Conservation (phyloP, 108 stramenopile species). For the Conticribra guillardii region DNA sequence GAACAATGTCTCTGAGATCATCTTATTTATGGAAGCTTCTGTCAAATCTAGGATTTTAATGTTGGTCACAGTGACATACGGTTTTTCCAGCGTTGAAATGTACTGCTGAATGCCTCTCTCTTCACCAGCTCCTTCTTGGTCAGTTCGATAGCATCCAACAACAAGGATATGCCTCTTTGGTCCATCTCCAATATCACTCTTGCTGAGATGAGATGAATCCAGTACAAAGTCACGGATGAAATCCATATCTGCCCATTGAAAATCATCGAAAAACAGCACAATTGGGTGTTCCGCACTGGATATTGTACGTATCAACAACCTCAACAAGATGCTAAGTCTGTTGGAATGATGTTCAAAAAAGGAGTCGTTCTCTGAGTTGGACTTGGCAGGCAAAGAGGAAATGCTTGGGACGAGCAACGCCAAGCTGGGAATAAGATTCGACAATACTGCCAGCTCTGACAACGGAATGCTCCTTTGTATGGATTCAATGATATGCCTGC, state of each 20-base stretch:
- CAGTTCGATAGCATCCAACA: conserved; percentile 16
- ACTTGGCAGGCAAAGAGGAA: neutral
- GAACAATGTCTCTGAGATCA: conserved; percentile 4
- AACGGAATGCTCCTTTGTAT: neutral
- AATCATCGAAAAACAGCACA: conserved; percentile 12
- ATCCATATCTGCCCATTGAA: conserved; percentile 13
- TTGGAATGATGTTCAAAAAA: conserved; percentile 2
- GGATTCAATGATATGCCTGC: neutral
- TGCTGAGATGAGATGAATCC: neutral
- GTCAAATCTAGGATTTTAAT: conserved; percentile 1
- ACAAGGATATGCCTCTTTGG: neutral
- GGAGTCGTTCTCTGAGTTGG: neutral
- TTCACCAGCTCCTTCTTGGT: conserved; percentile 18
- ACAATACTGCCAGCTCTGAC: neutral
- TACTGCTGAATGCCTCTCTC: too few species aligned
- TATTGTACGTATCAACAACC: conserved; percentile 2
- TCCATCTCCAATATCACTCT: neutral
- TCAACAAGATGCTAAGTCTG: neutral
- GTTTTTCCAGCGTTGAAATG: neutral
- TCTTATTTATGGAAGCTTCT: neutral
- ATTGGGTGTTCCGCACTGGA: conserved; percentile 14
- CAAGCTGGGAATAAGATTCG: neutral
- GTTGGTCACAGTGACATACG: neutral
- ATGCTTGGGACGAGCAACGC: neutral
- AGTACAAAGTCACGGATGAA: neutral